Conservation (phyloP, 2,329 filamentous ascomycete genomes). For the Aspergillus costaricaensis region DNA sequence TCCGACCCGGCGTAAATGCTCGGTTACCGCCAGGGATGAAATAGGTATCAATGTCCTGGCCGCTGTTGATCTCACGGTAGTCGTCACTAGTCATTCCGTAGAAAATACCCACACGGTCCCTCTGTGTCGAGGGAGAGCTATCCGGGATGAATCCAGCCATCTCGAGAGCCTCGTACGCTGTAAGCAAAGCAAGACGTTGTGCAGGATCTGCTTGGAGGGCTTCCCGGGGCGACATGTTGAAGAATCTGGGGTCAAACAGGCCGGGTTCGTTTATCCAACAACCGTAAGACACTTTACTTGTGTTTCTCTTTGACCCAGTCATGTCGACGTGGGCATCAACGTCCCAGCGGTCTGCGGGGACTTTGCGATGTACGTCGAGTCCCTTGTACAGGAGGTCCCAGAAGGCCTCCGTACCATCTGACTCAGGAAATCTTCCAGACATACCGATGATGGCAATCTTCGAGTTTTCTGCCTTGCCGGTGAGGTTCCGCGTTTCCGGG, state of each 20-base stretch:
- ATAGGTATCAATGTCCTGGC: conserved; percentile 71
- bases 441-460: conserved; percentile 86
- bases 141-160: conserved; percentile 78
- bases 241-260: conserved; percentile 79
- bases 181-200: conserved; percentile 74
- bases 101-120: conserved; percentile 69
- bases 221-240: conserved; percentile 83
- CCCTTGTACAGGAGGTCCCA: conserved; percentile 76
- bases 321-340: conserved; percentile 70
- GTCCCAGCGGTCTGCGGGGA: conserved; percentile 71
- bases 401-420: conserved; percentile 68
- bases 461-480: conserved; percentile 43
- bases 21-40: conserved; percentile 66
- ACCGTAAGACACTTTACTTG: conserved; percentile 73
- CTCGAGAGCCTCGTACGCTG: conserved; percentile 79
- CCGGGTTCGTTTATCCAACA: conserved; percentile 76
- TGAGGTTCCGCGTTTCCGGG: conserved; percentile 25
- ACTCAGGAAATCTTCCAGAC: conserved; percentile 74
- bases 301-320: conserved; percentile 72
- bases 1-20: conserved; percentile 43
- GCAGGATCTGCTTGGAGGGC: conserved; percentile 80
- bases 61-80: conserved; percentile 74
- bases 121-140: conserved; percentile 66
- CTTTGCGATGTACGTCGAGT: conserved; percentile 65
- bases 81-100: conserved; percentile 77